Base-by-base conservation (phyloP, 2,329 filamentous ascomycete genomes). In the Colletotrichum simmondsii region DNA sequence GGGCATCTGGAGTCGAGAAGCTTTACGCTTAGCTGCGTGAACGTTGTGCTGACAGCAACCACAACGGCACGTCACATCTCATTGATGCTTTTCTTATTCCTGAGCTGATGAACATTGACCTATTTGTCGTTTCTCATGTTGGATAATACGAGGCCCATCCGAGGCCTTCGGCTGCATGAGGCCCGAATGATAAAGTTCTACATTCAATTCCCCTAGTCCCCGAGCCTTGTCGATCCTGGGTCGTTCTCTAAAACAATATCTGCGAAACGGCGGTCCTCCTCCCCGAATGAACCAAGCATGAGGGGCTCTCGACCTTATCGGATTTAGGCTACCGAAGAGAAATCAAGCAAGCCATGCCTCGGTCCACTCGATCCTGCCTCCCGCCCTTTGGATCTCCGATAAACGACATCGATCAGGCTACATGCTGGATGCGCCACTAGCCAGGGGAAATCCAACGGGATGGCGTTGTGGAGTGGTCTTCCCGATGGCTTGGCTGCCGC, bases 281-380 rank as follows among this genome's bases (percentile, higher is more conserved):
- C 42, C n/a, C 54, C 30, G 16, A 22, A 53, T 30, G 53, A 26
- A 56, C 49, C 49, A 32, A 26, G 35, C 28, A 32, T 30, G 35
- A 61, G 60, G 30, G 56, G 56, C 56, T 54, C n/a, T 37, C 30
- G 28, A 61, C 56, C 60, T 61, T 65, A 61, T 60, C 35, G 35
- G 24, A 32, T 61, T 65, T 70, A 57, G 59, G 12, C 66, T 72
- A 49, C 60, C 70, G 54, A 65, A 37, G 66, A 72, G 46, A 65
- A 57, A 53, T 37, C 10, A 37, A 16, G 5, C 22, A 19, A 19
- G 22, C 60, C 35, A 56, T 65, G 35, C 28, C 66, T 70, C 61
- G 60, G 60, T 52, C 14, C 28, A 56, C 56, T 56, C 42, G 2
- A n/a, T 37, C 5, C 7, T 65, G 19, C n/a, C 32, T 69, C 52